Conservation (phyloP, 371 early-diverging fungal genomes). For the Mortierella sp. region DNA sequence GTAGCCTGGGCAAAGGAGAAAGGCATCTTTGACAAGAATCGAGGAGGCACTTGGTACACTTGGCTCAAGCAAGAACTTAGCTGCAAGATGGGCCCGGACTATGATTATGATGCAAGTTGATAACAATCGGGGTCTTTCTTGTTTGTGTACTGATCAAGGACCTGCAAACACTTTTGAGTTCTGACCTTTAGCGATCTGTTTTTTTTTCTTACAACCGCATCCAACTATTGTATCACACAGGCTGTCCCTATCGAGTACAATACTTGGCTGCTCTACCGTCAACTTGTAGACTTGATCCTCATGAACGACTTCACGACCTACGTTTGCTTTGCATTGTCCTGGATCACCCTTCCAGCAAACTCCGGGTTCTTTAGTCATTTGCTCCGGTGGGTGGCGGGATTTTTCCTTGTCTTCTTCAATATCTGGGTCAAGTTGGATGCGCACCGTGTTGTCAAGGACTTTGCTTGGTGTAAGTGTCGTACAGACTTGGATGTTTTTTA, state of each 20-base stretch:
- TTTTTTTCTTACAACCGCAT: no score
- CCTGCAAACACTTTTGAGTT: no score
- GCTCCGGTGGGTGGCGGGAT: constrained; percentile 80
- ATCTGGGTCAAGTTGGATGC: constrained; percentile 97
- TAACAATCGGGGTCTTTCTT: no score
- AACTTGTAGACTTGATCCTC: constrained; percentile 90
- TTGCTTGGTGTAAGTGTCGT: constrained; percentile 88
- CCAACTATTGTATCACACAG: no score
- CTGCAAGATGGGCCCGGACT: constrained; percentile 88
- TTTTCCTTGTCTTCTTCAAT: constrained; percentile 86
- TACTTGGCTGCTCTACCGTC: constrained; percentile 94
- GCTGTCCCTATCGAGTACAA: constrained; percentile 92
- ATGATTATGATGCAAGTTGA: constrained; percentile 75
- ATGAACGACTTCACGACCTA: constrained; percentile 93
- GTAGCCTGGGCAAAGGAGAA: constrained; percentile 71
- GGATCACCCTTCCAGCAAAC: constrained; percentile 67
- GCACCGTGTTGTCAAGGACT: constrained; percentile 96
- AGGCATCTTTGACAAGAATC: constrained; percentile 70
- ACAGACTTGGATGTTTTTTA: neutral
- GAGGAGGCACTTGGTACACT: constrained; percentile 56
- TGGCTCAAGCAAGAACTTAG: constrained; percentile 79
- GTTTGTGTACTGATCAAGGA: no score
- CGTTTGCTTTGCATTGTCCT: constrained; percentile 81
- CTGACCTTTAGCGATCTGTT: no score
- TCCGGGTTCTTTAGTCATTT: constrained; percentile 66